These are phyloP conservation scores for Ceratocystis colombiana DNA, from an alignment of 2,329 filamentous ascomycete genomes.

Conservation along the genomic window DNA sequence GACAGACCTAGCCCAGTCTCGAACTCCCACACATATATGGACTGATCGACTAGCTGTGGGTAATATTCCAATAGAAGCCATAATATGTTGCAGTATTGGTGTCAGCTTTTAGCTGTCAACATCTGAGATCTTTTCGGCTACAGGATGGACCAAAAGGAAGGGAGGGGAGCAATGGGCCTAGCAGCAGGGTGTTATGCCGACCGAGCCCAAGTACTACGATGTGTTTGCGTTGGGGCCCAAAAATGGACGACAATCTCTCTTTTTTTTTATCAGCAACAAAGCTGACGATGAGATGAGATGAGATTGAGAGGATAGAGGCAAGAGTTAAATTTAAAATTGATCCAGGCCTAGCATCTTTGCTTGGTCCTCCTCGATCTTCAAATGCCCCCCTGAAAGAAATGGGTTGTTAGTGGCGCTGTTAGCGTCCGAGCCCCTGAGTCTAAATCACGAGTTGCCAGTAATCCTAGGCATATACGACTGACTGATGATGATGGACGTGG, in stretches of 20 bases:
- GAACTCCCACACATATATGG: neutral
- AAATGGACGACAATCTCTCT: too few species aligned
- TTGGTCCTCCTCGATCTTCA: neutral
- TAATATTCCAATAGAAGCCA: neutral
- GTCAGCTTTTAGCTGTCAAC: slow-evolving; percentile 3
- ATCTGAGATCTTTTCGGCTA: slow-evolving; percentile 9
- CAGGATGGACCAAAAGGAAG: neutral
- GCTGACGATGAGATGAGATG: slow-evolving; percentile 1
- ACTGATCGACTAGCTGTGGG: neutral
- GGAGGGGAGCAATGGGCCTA: too few species aligned
- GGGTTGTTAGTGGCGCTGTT: slow-evolving; percentile 9
- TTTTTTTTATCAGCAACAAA: neutral
- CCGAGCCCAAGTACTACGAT: too few species aligned
- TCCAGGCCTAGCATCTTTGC: neutral
- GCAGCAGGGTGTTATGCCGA: too few species aligned
- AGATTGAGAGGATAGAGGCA: neutral
- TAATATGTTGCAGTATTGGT: neutral
- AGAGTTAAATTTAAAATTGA: slow-evolving; percentile 9
- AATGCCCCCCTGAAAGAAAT: neutral
- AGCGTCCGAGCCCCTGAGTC: slow-evolving; percentile 12
- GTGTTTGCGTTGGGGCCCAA: too few species aligned
- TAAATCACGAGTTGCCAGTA: neutral
- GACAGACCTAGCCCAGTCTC: neutral
- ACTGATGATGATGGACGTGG: slow-evolving; percentile 5
- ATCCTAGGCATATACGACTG: neutral